These are phyloP conservation scores for Uronychia binucleata DNA, from an alignment of 73 alveolate genomes.

Conservation along the genomic window DNA sequence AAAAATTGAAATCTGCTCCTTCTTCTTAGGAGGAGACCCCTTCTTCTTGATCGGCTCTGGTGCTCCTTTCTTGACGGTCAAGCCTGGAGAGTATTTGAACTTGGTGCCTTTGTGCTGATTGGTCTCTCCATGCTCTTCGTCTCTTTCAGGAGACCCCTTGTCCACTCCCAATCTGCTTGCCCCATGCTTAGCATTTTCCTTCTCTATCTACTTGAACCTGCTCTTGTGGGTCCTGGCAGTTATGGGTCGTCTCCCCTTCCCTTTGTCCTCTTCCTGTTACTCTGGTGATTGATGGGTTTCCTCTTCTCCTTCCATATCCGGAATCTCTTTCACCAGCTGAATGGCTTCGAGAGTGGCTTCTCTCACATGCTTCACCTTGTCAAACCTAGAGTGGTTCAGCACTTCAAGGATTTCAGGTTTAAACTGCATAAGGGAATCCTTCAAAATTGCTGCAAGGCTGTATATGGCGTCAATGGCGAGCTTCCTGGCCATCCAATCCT, in stretches of 20 bases:
- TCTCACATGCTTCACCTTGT: constrained; percentile 91
- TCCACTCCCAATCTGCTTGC: too few relatives aligned
- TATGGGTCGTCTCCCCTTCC: not conserved
- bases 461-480: constrained; percentile 89
- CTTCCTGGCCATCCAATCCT: constrained; percentile 89
- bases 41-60: not conserved
- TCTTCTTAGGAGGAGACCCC: not conserved
- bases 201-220: not conserved
- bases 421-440: constrained; percentile 82
- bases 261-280: too few relatives aligned
- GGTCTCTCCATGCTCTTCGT: too few relatives aligned
- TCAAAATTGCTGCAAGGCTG: constrained; percentile 86
- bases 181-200: not conserved
- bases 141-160: not conserved
- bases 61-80: too few relatives aligned
- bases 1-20: not conserved
- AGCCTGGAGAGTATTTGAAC: too few relatives aligned
- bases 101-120: too few relatives aligned
- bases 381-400: constrained; percentile 82
- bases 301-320: constrained; percentile 10
- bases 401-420: constrained; percentile 85
- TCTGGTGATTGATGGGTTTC: not conserved
- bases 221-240: not conserved
- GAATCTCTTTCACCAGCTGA: constrained; percentile 48
- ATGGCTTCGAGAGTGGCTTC: constrained; percentile 86